Conservation (phyloP, 371 early-diverging fungal species). For the Basidiobolus meristosporus region DNA sequence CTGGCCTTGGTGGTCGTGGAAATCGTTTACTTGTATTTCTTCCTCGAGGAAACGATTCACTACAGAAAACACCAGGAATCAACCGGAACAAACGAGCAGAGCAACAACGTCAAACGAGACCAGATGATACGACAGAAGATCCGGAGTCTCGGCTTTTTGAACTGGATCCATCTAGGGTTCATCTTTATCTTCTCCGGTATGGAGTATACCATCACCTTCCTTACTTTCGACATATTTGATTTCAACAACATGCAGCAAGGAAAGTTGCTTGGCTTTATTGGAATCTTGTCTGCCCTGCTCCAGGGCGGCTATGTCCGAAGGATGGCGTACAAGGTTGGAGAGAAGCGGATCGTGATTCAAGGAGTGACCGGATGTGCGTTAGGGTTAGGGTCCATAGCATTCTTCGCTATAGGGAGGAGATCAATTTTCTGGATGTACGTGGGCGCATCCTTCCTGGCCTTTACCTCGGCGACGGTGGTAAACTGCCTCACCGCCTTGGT, state of each 20-base stretch:
- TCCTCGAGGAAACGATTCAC: slow-evolving; percentile 64
- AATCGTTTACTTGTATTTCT: slow-evolving; percentile 42
- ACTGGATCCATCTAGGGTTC: slow-evolving; percentile 54
- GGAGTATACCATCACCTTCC: slow-evolving; percentile 93
- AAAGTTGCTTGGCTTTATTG: slow-evolving; percentile 65
- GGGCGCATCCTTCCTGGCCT: slow-evolving; percentile 31
- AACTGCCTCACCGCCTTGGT: slow-evolving; percentile 72
- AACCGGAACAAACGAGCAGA: no score
- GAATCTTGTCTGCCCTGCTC: slow-evolving; percentile 65
- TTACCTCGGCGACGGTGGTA: slow-evolving; percentile 87
- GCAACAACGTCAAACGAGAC: slow-evolving; percentile 5
- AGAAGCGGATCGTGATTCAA: slow-evolving; percentile 48
- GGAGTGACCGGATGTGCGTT: slow-evolving; percentile 54
- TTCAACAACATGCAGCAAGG: slow-evolving; percentile 85
- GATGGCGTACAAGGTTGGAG: slow-evolving; percentile 36
- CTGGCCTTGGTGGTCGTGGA: slow-evolving; percentile 60
- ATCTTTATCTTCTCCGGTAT: slow-evolving; percentile 89
- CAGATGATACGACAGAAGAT: neutral
- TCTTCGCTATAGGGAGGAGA: no score
- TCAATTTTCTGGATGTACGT: no score
- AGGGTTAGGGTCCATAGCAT: slow-evolving; percentile 44
- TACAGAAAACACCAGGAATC: slow-evolving; percentile 15
- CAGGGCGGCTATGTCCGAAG: slow-evolving; percentile 91
- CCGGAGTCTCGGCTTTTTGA: slow-evolving; percentile 3
- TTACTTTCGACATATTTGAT: slow-evolving; percentile 76